A percentile compares a stretch with the other conserved stretches of the same genome.
phyloP scores from a whole-genome alignment of 495 filamentous ascomycete species.

The Hypoxylon lienhwacheense region DNA sequence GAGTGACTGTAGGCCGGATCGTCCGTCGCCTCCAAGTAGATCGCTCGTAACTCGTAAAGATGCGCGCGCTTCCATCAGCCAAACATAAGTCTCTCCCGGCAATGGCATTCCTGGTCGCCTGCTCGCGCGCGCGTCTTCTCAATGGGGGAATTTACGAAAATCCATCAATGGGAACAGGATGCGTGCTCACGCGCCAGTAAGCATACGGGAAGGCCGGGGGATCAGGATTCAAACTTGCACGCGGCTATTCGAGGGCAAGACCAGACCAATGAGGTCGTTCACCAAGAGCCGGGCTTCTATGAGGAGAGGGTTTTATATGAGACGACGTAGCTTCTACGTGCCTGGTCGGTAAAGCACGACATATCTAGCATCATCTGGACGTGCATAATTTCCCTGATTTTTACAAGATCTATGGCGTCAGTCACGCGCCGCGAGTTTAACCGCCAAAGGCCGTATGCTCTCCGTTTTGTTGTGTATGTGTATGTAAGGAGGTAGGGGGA shows the following conservation, averaged over 20 bases:
- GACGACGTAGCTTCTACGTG: constrained; percentile 23
- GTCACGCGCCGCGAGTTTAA: constrained; percentile 31
- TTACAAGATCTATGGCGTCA: constrained; percentile 28
- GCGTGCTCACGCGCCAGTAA: not conserved
- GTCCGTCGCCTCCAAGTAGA: constrained; percentile 25
- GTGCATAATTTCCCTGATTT: too few relatives aligned
- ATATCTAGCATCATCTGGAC: constrained; percentile 10
- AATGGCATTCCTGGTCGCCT: constrained; percentile 9
- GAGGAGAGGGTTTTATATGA: constrained; percentile 24
- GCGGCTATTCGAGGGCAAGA: constrained; percentile 20
- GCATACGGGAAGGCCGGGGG: constrained; percentile 15
- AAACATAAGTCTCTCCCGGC: constrained; percentile 13
- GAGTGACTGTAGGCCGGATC: constrained; percentile 5
- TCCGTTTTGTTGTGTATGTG: constrained; percentile 8
- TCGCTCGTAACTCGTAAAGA: constrained; percentile 17
- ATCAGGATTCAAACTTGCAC: constrained; percentile 25
- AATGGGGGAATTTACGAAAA: constrained; percentile 11
- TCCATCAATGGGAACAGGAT: constrained; percentile 2
- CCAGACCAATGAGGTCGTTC: constrained; percentile 21
- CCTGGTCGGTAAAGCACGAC: constrained; percentile 17
- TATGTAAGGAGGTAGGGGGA: too few relatives aligned
- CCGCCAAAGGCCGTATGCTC: constrained; percentile 21
- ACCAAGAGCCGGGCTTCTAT: constrained; percentile 2
- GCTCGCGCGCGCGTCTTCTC: not conserved
- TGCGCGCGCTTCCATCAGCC: constrained; percentile 18